Conservation (phyloP, 2,329 filamentous ascomycete species). For the Trichoderma breve region DNA sequence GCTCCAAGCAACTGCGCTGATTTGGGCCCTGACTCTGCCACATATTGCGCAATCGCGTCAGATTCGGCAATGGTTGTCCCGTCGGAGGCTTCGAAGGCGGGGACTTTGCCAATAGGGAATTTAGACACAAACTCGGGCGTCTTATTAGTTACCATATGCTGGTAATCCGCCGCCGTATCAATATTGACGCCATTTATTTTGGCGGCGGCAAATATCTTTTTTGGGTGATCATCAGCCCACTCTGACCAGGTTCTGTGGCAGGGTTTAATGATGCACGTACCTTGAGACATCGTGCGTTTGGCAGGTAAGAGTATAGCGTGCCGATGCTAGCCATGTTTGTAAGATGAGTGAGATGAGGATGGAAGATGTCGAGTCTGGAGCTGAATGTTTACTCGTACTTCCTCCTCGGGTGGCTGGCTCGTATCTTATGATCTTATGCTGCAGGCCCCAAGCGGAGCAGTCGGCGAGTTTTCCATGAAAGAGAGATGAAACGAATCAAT, state of each 20-base stretch:
- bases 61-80: not conserved
- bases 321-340: not conserved
- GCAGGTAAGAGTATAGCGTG: not conserved
- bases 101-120: not conserved
- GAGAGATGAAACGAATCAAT: not conserved
- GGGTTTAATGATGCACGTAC: not conserved
- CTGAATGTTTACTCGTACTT: not conserved
- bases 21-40: not conserved
- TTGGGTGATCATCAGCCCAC: not conserved
- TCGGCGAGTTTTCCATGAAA: not conserved
- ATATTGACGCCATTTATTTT: not conserved
- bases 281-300: not conserved
- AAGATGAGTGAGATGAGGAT: not conserved
- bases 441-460: not conserved
- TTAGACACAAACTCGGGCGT: not conserved
- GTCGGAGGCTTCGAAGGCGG: not conserved
- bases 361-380: not conserved
- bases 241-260: too few species aligned
- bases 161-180: not conserved
- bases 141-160: not conserved
- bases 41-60: not conserved
- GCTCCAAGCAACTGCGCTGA: not conserved
- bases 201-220: not conserved
- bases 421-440: not conserved
- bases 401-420: not conserved